Evolutionary conservation across 331 rosid genomes (phyloP).

Genomic region (Pyrus hybrid): DNA sequence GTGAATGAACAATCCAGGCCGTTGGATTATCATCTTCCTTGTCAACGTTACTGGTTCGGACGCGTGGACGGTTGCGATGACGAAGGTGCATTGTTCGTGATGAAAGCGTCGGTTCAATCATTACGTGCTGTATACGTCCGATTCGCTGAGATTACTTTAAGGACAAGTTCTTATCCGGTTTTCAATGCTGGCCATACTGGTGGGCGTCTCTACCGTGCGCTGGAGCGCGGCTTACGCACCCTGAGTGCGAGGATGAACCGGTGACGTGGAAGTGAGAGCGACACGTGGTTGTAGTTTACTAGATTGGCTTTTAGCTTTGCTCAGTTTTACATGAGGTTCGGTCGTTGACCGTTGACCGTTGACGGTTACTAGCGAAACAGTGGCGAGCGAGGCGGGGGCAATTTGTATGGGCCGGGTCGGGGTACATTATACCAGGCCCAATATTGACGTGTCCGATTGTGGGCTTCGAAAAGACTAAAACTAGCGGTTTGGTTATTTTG

Average conservation of each 20-base stretch:
- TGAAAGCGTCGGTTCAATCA: slow-evolving; percentile 14
- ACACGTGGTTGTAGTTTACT: slow-evolving; percentile 1
- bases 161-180: slow-evolving; percentile 24
- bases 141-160: background rate
- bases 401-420: background rate
- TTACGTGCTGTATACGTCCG: slow-evolving; percentile 38
- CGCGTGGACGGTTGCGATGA: slow-evolving; percentile 9
- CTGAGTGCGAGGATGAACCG: background rate
- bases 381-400: background rate
- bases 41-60: background rate
- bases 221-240: slow-evolving; percentile 22
- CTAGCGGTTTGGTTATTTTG: too few relatives aligned
- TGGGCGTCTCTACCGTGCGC: slow-evolving; percentile 44
- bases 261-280: slow-evolving; percentile 4
- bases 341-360: background rate
- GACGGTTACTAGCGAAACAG: background rate
- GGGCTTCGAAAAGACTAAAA: background rate
- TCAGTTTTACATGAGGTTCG: background rate
- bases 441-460: background rate
- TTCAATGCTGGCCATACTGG: slow-evolving; percentile 42
- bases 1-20: background rate
- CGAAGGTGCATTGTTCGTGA: background rate
- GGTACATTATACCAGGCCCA: background rate
- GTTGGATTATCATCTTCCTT: background rate
- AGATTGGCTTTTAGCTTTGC: background rate